Base-by-base conservation (phyloP, 306 rosid genomes). In the Ziziphus jujuba region DNA sequence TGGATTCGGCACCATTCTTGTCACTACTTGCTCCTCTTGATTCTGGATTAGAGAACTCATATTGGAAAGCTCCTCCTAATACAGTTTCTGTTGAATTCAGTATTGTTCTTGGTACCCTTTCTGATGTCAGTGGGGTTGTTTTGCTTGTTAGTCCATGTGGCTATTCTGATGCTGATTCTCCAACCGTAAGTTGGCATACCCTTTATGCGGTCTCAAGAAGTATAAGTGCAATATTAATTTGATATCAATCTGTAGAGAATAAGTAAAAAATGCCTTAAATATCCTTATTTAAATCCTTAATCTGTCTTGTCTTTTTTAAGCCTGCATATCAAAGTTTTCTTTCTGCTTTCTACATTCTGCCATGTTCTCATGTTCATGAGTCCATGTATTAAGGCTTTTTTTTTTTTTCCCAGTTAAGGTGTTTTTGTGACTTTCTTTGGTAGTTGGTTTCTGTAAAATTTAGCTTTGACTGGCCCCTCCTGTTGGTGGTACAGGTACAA, bases 21-120 rank as follows among this genome's bases (percentile, higher is more conserved):
- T 90, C 99, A 7, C 77, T 95, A 79, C 96, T 95, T 59, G 77
- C 91, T 48, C 99, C 99, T 55, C 79, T 90, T 67, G 82, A 77
- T 82, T 83, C 76, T 77, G 85, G 89, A 66, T 76, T 79, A 47
- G 74, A 9, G 34, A 52, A 75, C 67, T 87, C 97, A 75, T 90
- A 75, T 83, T 95, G 99, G 99, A 90, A 90, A 82, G 97, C 99
- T 73, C 95, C 99, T 74, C 65, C 97, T 15, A 74, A 79, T 80
- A 43, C 81, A 56, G 74, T 84, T 72, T 75, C 80, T 66, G 87
- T 87, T 67, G 99, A 95, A 78, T 88, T 95, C 70, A 81, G 76
- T 75, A 71, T 95, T 69, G 95, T 81, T 70, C 96, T 95, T 48
- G 84, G 83, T 72, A 78, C 79, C 79, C 74, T 87, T 82, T 90